Conservation (phyloP, 305 asterid genomes). For the Fraxinus dipetala region DNA sequence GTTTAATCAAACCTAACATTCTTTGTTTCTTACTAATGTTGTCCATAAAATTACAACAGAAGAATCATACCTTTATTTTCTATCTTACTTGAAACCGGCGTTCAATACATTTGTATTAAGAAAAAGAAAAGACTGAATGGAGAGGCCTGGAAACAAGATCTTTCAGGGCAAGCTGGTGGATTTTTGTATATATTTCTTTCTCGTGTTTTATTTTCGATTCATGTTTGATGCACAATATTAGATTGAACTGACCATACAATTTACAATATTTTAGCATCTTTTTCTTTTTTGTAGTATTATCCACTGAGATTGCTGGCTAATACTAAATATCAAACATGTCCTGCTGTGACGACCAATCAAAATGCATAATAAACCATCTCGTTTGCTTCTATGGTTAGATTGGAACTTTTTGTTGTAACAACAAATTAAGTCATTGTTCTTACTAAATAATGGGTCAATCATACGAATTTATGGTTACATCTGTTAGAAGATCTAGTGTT, state of each 20-base stretch:
- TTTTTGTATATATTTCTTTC: neutral
- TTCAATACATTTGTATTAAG: neutral
- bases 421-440: neutral
- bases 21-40: neutral
- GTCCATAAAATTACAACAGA: neutral
- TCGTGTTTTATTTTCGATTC: neutral
- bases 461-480: neutral
- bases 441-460: neutral
- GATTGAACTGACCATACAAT: neutral
- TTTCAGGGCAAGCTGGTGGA: slow-evolving; percentile 39
- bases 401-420: neutral
- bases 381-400: neutral
- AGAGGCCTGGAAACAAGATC: slow-evolving; percentile 26
- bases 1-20: neutral
- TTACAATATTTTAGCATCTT: neutral
- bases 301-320: neutral
- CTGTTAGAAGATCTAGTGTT: neutral
- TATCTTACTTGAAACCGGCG: neutral
- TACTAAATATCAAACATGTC: neutral
- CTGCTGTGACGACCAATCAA: neutral
- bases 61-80: neutral
- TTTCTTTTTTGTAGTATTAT: neutral
- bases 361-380: neutral
- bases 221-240: neutral
- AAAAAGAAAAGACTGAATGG: slow-evolving; percentile 1